Base-by-base conservation (phyloP, 1,139 yeast species). In the Yamadazyma atlantica region DNA sequence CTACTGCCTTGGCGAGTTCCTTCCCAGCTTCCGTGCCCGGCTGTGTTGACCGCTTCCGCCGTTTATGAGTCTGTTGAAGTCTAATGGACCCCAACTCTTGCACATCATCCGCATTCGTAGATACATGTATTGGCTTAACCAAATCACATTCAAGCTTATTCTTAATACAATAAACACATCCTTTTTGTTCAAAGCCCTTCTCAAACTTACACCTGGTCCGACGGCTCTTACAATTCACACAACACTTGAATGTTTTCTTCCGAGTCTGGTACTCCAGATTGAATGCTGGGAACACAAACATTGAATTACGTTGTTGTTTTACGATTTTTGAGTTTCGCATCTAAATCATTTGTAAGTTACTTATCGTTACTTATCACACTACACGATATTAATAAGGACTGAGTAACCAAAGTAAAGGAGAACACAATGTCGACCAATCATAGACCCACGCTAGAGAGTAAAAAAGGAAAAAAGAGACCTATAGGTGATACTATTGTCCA, bases 351-450 rank as follows among this genome's bases (percentile, higher is more conserved):
- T n/a, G n/a, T n/a, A n/a, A n/a, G n/a, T n/a, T n/a, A n/a, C n/a
- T n/a, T n/a, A n/a, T n/a, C n/a, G n/a, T n/a, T n/a, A n/a, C n/a
- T n/a, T n/a, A n/a, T n/a, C n/a, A n/a, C n/a, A n/a, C n/a, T n/a
- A n/a, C n/a, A n/a, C n/a, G n/a, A n/a, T n/a, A n/a, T n/a, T n/a
- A n/a, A n/a, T n/a, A n/a, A n/a, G n/a, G n/a, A n/a, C n/a, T n/a
- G n/a, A n/a, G n/a, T n/a, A n/a, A n/a, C n/a, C n/a, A n/a, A n/a
- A n/a, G n/a, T n/a, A n/a, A n/a, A n/a, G n/a, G n/a, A n/a, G n/a
- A n/a, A n/a, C n/a, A n/a, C n/a, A 16, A 87, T 87, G 96, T 85
- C 95, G 1, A 83, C 95, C 2, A 92, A 94, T 34, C 96, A 87
- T 55, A 74, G 95, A 57, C 96, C 97, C 0, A 87, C 95, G 7